A percentile compares a stretch with the other conserved stretches of the same genome.
phyloP scores from a whole-genome alignment of 345 rosid genomes.

The Lumnitzera racemosa region DNA sequence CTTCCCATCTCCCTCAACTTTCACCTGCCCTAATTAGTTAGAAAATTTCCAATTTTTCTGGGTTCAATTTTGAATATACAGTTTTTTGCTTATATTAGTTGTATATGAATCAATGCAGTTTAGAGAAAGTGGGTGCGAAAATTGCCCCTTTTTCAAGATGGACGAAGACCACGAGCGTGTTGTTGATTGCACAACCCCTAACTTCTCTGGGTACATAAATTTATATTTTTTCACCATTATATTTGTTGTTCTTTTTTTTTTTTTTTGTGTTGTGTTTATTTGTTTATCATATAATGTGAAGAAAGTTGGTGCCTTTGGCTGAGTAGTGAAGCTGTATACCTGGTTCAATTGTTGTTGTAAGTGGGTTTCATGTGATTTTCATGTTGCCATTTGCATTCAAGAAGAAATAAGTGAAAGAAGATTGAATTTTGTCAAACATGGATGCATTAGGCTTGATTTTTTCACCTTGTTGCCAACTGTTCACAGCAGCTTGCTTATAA shows the following conservation, averaged over 20 bases:
- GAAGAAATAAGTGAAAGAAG: too few relatives aligned
- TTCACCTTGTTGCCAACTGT: too few relatives aligned
- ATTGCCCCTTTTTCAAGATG: slow-evolving; percentile 83
- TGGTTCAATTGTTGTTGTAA: too few relatives aligned
- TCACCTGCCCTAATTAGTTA: neutral
- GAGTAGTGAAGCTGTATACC: too few relatives aligned
- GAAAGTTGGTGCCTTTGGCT: too few relatives aligned
- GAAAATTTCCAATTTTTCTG: neutral
- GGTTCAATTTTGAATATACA: neutral
- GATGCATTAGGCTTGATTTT: too few relatives aligned
- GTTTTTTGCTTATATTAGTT: neutral
- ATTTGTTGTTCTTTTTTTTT: neutral
- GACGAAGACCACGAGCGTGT: slow-evolving; percentile 79
- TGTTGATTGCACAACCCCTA: slow-evolving; percentile 79
- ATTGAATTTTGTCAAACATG: too few relatives aligned
- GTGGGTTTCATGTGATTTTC: too few relatives aligned
- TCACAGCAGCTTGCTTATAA: too few relatives aligned
- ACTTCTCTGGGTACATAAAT: slow-evolving; percentile 56
- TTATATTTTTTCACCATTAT: neutral
- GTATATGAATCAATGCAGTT: slow-evolving; percentile 4
- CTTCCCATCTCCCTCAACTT: neutral
- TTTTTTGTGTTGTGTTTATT: neutral
- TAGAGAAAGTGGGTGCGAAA: slow-evolving; percentile 83
- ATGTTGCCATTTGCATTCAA: too few relatives aligned
- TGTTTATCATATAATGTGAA: neutral